Evolutionary conservation across 1,284 basidiomycete species (phyloP), one percentile per base, ranked within the genome.

Genomic region (Irpex lacteus): DNA sequence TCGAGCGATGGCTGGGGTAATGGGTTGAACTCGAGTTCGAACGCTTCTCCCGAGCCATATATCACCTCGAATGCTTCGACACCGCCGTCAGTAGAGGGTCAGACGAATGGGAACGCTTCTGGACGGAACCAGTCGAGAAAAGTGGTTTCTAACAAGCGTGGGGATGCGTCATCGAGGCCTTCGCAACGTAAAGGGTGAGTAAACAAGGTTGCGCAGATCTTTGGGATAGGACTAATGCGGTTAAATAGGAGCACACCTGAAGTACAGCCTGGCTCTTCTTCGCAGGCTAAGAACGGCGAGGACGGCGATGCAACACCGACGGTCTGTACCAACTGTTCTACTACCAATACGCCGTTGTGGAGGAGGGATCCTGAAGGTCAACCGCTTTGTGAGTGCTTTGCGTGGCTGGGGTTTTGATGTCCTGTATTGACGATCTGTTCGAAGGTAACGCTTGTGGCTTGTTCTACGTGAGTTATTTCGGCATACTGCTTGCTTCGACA

Each of bases 311-410:
- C 82, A 62, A 74, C 83, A 5, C 90, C 91, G 4, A 98, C 95
- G 1, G 82, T 92, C 34, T 98, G 96, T 75, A 95, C 92, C 9
- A 98, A 98, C 75, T 98, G 96, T 77, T 89, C 94, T 72, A 98
- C 96, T 60, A 97, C 94, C 36, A 98, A 95, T 75, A 98, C 96
- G 50, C 96, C 96, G 1, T 80, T 98, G 62, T 98, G 96, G 96
- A 85, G 96, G 74, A 83, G 96, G 69, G 95, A 98, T 80, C 94
- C 95, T 0, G 95, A 98, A 68, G 96, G 96, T 26, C 94, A 97
- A 74, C 96, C 96, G 38, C 78, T 98, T 64, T 98, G 95, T 88
- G 79, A 81, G 83, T 81, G 62, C 68, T 64, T 63, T 40, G 63
- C 61, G 47, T 59, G 68, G 64, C 65, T 49, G 38, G 63, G 59